A percentile compares a stretch with the other conserved stretches of the same genome.
These are phyloP conservation scores for Achaetomiella virescens DNA, from an alignment of 495 filamentous ascomycete genomes.

Conservation along the genomic window DNA sequence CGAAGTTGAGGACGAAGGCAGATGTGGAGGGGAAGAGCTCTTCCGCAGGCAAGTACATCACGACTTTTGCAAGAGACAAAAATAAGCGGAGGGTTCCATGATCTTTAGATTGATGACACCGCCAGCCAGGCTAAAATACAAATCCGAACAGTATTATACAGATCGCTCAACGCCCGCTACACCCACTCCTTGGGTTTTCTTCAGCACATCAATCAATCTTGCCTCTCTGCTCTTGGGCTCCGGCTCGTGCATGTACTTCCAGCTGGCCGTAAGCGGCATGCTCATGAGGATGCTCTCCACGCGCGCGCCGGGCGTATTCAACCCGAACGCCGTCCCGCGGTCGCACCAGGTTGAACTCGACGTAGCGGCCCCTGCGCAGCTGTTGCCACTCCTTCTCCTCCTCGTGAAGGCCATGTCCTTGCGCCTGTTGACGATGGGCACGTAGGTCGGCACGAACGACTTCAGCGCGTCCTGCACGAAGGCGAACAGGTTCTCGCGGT, in stretches of 20 bases:
- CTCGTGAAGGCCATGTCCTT: slow-evolving; percentile 88
- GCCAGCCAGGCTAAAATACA: not conserved
- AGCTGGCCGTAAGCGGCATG: slow-evolving; percentile 84
- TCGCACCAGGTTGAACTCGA: slow-evolving; percentile 98
- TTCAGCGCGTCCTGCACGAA: slow-evolving; percentile 79
- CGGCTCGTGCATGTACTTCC: slow-evolving; percentile 91
- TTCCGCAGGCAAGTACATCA: not conserved
- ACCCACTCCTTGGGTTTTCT: slow-evolving; percentile 88
- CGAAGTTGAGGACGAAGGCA: not conserved
- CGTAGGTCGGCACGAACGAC: slow-evolving; percentile 85
- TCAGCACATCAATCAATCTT: slow-evolving; percentile 72
- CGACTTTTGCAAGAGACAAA: too few relatives aligned
- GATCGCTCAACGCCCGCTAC: slow-evolving; percentile 32
- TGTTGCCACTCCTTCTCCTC: slow-evolving; percentile 95
- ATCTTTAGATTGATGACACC: not conserved
- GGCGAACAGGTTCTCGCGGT: slow-evolving; percentile 86
- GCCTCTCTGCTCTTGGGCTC: slow-evolving; percentile 69
- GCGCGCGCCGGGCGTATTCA: slow-evolving; percentile 85
- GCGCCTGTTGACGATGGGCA: slow-evolving; percentile 77
- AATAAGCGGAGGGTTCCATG: too few relatives aligned
- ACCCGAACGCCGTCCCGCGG: slow-evolving; percentile 87
- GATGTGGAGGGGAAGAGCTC: not conserved
- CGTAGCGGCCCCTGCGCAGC: slow-evolving; percentile 83
- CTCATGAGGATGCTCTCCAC: slow-evolving; percentile 98
- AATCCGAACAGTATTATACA: slow-evolving; percentile 8